These are phyloP conservation scores for Jackrogersella minutella DNA, from an alignment of 495 filamentous ascomycete genomes.

Conservation along the genomic window DNA sequence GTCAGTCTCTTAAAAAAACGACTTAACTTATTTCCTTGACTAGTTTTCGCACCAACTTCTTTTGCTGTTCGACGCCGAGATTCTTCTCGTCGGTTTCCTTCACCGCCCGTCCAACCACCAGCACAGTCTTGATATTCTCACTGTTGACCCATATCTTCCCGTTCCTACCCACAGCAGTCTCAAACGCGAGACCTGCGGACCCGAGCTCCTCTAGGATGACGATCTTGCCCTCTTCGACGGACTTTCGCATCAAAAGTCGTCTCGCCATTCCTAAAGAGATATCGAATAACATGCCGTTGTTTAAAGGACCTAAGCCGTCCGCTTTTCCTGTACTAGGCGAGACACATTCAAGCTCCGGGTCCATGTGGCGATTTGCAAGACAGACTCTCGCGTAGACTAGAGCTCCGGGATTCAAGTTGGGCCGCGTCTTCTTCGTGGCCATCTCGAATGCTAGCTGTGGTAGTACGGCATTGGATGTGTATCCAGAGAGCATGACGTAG, in stretches of 20 bases:
- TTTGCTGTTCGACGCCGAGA: conserved; percentile 76
- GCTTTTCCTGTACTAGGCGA: conserved; percentile 85
- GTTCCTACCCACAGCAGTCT: conserved; percentile 94
- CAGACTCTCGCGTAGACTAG: conserved; percentile 87
- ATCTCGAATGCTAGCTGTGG: conserved; percentile 90
- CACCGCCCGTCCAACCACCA: conserved; percentile 83
- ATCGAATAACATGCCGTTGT: conserved; percentile 86
- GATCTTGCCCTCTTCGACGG: conserved; percentile 69
- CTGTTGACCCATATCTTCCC: conserved; percentile 90
- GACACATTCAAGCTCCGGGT: conserved; percentile 89
- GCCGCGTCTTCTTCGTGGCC: conserved; percentile 90
- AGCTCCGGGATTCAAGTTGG: conserved; percentile 73
- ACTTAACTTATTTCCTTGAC: conserved; percentile 54
- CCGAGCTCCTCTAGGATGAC: conserved; percentile 87
- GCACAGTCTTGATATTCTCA: conserved; percentile 67
- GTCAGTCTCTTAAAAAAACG: conserved; percentile 1
- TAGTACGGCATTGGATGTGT: conserved; percentile 77
- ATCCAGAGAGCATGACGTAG: conserved; percentile 64
- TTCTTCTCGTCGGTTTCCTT: conserved; percentile 74
- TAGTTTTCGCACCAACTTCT: conserved; percentile 76
- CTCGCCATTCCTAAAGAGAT: conserved; percentile 82
- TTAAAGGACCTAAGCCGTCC: conserved; percentile 86
- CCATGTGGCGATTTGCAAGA: conserved; percentile 78
- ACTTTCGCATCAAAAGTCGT: conserved; percentile 71
- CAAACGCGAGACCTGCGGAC: conserved; percentile 78